Percentiles rank a stretch among this genome's conserved stretches.
Evolutionary conservation across 2,329 filamentous ascomycete species (phyloP).

Genomic region (Pestalotiopsis sp.): DNA sequence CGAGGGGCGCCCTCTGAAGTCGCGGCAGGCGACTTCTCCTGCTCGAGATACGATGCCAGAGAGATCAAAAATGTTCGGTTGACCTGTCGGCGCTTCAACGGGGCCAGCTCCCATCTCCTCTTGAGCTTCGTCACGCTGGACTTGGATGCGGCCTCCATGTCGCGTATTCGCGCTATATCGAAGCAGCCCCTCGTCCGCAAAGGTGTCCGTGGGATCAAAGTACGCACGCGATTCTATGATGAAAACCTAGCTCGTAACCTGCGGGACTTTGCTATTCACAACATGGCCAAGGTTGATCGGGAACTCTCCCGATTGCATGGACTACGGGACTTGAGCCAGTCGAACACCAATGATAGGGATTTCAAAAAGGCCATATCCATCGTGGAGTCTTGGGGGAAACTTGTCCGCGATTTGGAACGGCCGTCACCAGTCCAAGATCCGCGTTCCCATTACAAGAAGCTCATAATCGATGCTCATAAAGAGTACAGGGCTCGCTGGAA

Average conservation of each 20-base stretch:
- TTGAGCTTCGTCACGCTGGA: conserved; percentile 15
- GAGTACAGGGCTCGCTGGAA: not conserved
- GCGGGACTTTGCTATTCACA: not conserved
- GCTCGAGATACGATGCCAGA: not conserved
- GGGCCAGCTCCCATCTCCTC: conserved; percentile 23
- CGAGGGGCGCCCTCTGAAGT: not conserved
- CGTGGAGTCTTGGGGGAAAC: not conserved
- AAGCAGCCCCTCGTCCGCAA: conserved; percentile 20
- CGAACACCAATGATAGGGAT: conserved; percentile 1
- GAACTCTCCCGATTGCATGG: not conserved
- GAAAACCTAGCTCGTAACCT: not conserved
- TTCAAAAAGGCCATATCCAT: conserved; percentile 8
- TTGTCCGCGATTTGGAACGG: not conserved
- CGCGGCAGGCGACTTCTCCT: not conserved
- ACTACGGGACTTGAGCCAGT: not conserved
- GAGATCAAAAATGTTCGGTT: conserved; percentile 20
- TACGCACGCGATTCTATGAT: not conserved
- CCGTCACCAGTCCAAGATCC: not conserved
- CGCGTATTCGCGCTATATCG: conserved; percentile 20
- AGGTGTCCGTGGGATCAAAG: conserved; percentile 15
- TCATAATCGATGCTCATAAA: not conserved
- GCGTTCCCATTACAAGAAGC: not conserved
- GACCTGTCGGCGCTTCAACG: conserved; percentile 21
- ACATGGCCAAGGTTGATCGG: conserved; percentile 2
- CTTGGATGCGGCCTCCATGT: conserved; percentile 17